Evolutionary conservation across 371 early-diverging fungal genomes (phyloP), one percentile per base, ranked within the genome.

Genomic region (Mucor racemosus): DNA sequence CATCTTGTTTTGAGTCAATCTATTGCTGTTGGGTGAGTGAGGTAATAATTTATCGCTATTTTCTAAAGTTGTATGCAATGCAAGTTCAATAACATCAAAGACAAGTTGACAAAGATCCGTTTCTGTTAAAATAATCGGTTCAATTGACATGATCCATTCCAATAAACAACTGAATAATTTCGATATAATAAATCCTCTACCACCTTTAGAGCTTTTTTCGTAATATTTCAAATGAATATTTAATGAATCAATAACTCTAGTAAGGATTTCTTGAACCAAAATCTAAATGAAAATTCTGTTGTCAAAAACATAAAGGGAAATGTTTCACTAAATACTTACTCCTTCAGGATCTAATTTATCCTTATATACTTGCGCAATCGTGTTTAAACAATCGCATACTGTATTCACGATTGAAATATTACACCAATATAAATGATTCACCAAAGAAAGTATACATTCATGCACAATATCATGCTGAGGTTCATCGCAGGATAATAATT

Each of bases 131-230:
- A 90, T 76, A 7, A 76, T 76, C 5, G 87, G 73, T 0, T 92
- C 88, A 14, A 87, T 76, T 3, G 79, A 81, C 90, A 94, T 91
- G 15, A 94, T 69, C 95, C 94, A 95, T 53, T 91, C 91, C 10
- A 88, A 67, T 14, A 94, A 65, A 64, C 91, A 90, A 41, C 88
- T 86, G 60, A 92, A 89, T 15, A 93, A 74, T 7, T 88, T 81
- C 1, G 90, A 86, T 5, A 94, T 82, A 35, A 88, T 86, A 15
- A 77, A 80, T 0, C 81, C 79, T 72, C 86, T 76, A 44, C 83
- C 78, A 56, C 69, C 67, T 67, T 77, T 75, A 15, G 69, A 44
- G 21, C 78, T 77, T 39, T 64, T 65, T 67, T 86, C 80, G 54
- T 88, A 88, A 48, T 82, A 71, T 36, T 82, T 81, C 38, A 95